Evolutionary conservation across 2,329 filamentous ascomycete genomes (phyloP), one percentile per base, ranked within the genome.

Genomic region (Pseudogymnoascus sp.): DNA sequence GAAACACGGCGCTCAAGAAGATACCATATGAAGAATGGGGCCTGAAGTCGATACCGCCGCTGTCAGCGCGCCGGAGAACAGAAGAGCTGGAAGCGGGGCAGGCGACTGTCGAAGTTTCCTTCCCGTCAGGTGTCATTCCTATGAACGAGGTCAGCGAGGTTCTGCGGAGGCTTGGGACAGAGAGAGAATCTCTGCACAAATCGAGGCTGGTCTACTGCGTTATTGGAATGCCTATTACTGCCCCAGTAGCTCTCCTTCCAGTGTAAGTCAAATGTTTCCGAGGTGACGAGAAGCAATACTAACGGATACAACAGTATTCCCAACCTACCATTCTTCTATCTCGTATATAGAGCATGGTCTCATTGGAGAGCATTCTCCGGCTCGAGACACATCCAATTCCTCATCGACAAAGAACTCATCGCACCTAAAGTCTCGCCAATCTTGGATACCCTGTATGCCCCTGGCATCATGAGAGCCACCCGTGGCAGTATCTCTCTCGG

Each of bases 21-120:
- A 96, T 99, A 70, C 90, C 94, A 2, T 97, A 90, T 73, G 90
- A 97, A 76, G 94, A 99, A 87, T 99, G 94, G 94, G 92, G 90
- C 0, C 81, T 99, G 67, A 97, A 97, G 78, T 96, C 91, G 36
- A 87, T 99, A 60, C 94, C 94, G 48, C 87, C 92, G 21, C 79
- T 96, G 68, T 90, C 86, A 42, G 78, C 84, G 62, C 82, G 84
- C 67, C 81, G 86, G 63, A 81, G 82, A 67, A 77, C 82, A 59
- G 84, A 88, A 63, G 78, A 82, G 58, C 85, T 89, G 60, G 85
- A 89, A 68, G 74, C 84, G 60, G 84, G 82, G 37, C 80, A 82
- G 66, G 82, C 85, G 59, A 85, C 83, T 68, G 84, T 90, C 64
- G 84, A 91, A 67, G 82, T 97, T 31, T 77, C 90, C 60, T 97